A percentile compares a stretch with the other conserved stretches of the same genome.
These are phyloP conservation scores for Phellopilus nigrolimitatus DNA, from an alignment of 1,284 basidiomycete genomes.

Conservation along the genomic window DNA sequence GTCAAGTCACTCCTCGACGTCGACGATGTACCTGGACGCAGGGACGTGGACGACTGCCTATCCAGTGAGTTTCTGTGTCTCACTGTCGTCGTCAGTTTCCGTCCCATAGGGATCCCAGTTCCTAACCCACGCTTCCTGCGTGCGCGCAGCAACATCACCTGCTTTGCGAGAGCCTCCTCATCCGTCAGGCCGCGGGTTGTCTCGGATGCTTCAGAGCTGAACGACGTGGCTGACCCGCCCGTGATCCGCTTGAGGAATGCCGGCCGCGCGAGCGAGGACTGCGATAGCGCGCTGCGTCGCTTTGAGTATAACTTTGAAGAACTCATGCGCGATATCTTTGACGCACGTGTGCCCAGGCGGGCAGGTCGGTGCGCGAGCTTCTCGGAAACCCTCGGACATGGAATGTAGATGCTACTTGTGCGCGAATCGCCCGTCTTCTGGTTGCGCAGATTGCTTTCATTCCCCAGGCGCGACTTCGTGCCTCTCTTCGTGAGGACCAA, in stretches of 20 bases:
- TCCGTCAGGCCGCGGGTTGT: slow-evolving; percentile 11
- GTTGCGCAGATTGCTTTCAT: background rate
- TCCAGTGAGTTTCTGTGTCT: background rate
- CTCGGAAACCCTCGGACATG: background rate
- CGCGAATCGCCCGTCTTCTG: slow-evolving; percentile 1
- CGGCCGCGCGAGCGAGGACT: slow-evolving; percentile 12
- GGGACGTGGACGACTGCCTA: slow-evolving; percentile 5
- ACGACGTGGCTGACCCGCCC: slow-evolving; percentile 7
- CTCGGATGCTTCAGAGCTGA: slow-evolving; percentile 16
- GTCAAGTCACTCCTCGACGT: background rate
- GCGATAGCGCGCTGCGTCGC: background rate
- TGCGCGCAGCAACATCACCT: slow-evolving; percentile 16
- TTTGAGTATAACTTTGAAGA: no score
- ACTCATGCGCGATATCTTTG: no score
- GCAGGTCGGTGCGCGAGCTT: background rate
- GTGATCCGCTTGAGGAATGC: slow-evolving; percentile 11
- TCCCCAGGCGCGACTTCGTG: background rate
- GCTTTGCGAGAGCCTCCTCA: slow-evolving; percentile 16
- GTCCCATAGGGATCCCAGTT: background rate
- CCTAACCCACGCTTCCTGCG: slow-evolving; percentile 15
- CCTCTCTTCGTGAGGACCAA: slow-evolving; percentile 1
- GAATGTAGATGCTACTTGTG: background rate
- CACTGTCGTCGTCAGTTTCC: background rate
- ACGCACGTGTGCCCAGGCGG: no score
- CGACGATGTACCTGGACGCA: background rate